Conservation (phyloP, 495 filamentous ascomycete species). For the Opeltia flavorubescens region DNA sequence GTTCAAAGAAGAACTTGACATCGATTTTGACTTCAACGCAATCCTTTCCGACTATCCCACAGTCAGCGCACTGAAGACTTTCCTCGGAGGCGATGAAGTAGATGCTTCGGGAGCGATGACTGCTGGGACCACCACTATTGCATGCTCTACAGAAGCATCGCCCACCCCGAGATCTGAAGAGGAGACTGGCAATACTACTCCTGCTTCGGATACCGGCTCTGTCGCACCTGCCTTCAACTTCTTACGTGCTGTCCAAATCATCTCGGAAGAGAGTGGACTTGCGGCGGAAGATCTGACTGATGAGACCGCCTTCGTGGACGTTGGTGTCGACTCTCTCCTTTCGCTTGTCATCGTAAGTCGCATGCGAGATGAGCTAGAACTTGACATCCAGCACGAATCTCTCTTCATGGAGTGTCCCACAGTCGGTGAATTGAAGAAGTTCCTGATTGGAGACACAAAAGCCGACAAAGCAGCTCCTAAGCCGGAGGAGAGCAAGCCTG, state of each 20-base stretch:
- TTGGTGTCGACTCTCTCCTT: constrained; percentile 51
- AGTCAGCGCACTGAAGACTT: not conserved
- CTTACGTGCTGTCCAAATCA: constrained; percentile 1
- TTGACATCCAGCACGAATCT: constrained; percentile 15
- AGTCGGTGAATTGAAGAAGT: not conserved
- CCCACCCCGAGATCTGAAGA: not conserved
- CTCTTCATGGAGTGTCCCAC: not conserved
- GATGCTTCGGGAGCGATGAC: not conserved
- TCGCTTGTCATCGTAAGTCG: constrained; percentile 38
- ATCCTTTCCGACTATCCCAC: not conserved
- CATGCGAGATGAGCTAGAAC: constrained; percentile 43
- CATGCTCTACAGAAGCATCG: no score
- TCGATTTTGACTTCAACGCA: constrained; percentile 18
- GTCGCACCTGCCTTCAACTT: not conserved
- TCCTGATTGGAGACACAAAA: not conserved
- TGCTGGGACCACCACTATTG: not conserved
- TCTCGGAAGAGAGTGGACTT: constrained; percentile 14
- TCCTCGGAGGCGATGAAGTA: not conserved
- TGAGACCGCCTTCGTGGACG: constrained; percentile 38
- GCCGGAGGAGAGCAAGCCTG: not conserved
- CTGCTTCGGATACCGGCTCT: not conserved
- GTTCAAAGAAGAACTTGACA: constrained; percentile 43
- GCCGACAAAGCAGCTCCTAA: not conserved
- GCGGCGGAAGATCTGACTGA: constrained; percentile 21
- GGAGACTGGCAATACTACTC: not conserved